These are phyloP conservation scores for Coniochaeta ligniaria DNA, from an alignment of 2,329 filamentous ascomycete genomes.

Conservation along the genomic window DNA sequence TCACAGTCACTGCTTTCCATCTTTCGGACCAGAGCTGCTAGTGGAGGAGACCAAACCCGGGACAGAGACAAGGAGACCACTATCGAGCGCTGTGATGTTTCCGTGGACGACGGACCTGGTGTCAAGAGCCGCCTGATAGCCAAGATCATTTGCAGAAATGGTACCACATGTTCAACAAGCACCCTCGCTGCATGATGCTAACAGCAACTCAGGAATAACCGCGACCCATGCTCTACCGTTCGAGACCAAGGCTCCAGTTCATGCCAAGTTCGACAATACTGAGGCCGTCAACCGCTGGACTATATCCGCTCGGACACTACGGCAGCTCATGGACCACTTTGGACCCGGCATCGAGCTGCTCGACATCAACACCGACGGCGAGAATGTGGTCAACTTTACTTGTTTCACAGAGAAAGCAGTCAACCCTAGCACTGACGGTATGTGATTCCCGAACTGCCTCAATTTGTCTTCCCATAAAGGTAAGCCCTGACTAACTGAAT, in stretches of 20 bases:
- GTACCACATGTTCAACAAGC: conserved; percentile 25
- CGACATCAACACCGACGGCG: conserved; percentile 67
- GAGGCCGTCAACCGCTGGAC: conserved; percentile 64
- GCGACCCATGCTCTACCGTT: conserved; percentile 73
- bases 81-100: conserved; percentile 68
- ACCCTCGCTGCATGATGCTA: conserved; percentile 8
- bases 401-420: conserved; percentile 76
- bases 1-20: conserved; percentile 60
- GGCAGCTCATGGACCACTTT: conserved; percentile 74
- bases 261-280: conserved; percentile 65
- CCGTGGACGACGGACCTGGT: conserved; percentile 62
- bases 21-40: conserved; percentile 56
- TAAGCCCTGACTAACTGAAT: conserved; percentile 8
- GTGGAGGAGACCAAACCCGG: conserved; percentile 47
- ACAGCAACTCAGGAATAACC: conserved; percentile 50
- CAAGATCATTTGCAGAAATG: conserved; percentile 67
- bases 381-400: conserved; percentile 67
- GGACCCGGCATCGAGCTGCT: conserved; percentile 74
- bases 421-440: conserved; percentile 51
- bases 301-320: conserved; percentile 62
- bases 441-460: conserved; percentile 13
- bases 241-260: conserved; percentile 65
- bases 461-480: background rate
- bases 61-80: conserved; percentile 59
- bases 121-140: conserved; percentile 68